Evolutionary conservation across 2,329 filamentous ascomycete species (phyloP).

Genomic region (Colletotrichum endophyticum): DNA sequence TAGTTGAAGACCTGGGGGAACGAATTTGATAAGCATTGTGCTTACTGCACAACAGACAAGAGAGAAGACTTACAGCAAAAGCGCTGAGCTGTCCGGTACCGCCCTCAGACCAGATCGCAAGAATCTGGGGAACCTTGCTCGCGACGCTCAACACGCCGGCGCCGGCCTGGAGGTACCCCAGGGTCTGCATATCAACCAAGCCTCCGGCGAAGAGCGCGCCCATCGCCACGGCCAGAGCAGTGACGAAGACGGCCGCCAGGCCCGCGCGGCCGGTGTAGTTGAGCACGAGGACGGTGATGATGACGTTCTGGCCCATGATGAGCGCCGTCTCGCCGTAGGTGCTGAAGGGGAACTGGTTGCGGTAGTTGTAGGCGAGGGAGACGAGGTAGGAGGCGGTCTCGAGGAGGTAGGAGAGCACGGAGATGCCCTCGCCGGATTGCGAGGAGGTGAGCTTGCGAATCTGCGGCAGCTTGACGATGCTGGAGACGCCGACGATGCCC

Average conservation of each 20-base stretch:
- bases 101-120: conserved; percentile 82
- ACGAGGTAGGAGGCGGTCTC: conserved; percentile 90
- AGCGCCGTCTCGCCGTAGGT: conserved; percentile 95
- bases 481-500: conserved; percentile 88
- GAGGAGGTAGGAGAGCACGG: conserved; percentile 89
- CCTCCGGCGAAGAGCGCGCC: conserved; percentile 73
- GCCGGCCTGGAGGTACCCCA: conserved; percentile 82
- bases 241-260: conserved; percentile 79
- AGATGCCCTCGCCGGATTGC: conserved; percentile 81
- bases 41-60: neutral
- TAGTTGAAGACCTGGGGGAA: conserved; percentile 90
- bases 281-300: conserved; percentile 86
- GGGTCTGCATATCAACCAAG: conserved; percentile 67
- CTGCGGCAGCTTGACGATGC: conserved; percentile 95
- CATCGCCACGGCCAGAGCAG: conserved; percentile 71
- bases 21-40: neutral
- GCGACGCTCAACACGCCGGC: conserved; percentile 84
- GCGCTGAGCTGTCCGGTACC: conserved; percentile 95
- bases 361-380: conserved; percentile 88
- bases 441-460: conserved; percentile 89
- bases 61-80: conserved; percentile 77
- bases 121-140: conserved; percentile 93
- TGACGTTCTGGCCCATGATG: conserved; percentile 90
- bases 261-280: conserved; percentile 75
- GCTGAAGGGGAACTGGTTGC: conserved; percentile 92